phyloP scores from a whole-genome alignment of 2,329 filamentous ascomycete genomes.

The Trichoderma harzianum region DNA sequence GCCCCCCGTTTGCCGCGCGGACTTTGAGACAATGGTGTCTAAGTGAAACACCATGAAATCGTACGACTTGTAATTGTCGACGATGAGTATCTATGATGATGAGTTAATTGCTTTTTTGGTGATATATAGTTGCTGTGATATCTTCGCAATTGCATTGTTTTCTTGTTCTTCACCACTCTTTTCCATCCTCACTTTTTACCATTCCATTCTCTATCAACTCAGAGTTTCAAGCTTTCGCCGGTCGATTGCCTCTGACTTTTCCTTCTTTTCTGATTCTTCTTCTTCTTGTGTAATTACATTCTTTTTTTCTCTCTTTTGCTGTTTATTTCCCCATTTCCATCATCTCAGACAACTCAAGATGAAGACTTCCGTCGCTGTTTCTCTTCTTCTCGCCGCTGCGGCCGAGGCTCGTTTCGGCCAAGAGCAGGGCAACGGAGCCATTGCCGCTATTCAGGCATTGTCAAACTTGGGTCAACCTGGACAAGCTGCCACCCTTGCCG shows the following conservation, averaged over 20 bases:
- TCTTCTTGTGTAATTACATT: neutral
- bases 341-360: neutral
- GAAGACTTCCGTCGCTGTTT: neutral
- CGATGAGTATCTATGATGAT: neutral
- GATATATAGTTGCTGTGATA: neutral
- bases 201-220: neutral
- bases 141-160: neutral
- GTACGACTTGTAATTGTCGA: neutral
- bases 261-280: neutral
- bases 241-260: neutral
- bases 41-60: neutral
- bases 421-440: slow-evolving; percentile 11
- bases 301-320: neutral
- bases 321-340: neutral
- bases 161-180: neutral
- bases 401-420: slow-evolving; percentile 6
- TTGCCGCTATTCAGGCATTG: neutral
- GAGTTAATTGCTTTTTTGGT: neutral
- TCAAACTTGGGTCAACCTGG: neutral
- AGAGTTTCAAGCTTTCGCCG: slow-evolving; percentile 12
- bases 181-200: neutral
- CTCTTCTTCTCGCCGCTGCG: neutral
- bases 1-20: slow-evolving; percentile 5
- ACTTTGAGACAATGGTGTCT: neutral
- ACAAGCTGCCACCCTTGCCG: neutral